These are phyloP conservation scores for Aspergillus ibericus DNA, from an alignment of 2,329 filamentous ascomycete species.

Conservation along the genomic window DNA sequence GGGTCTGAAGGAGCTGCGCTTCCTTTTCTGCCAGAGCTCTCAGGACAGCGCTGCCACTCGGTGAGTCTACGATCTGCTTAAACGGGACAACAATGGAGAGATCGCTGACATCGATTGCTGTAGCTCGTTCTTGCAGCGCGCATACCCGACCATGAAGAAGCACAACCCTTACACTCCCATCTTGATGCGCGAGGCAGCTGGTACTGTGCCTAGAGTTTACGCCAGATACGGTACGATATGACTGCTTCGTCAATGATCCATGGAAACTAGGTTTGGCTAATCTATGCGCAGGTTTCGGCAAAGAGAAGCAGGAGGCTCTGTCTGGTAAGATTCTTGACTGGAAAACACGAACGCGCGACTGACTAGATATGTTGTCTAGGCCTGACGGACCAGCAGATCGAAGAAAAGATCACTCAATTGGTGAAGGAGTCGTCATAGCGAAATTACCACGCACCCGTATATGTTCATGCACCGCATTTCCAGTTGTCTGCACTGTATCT, in stretches of 20 bases:
- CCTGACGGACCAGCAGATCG: conserved; percentile 69
- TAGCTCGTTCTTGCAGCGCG: conserved; percentile 84
- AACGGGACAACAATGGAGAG: no score
- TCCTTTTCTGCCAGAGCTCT: conserved; percentile 93
- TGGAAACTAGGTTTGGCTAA: conserved; percentile 15
- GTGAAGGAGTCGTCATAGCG: conserved; percentile 53
- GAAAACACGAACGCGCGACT: neutral
- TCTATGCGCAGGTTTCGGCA: conserved; percentile 58
- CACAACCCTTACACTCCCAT: conserved; percentile 94
- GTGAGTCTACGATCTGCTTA: conserved; percentile 52
- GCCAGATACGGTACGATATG: conserved; percentile 78
- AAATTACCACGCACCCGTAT: conserved; percentile 18
- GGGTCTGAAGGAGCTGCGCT: conserved; percentile 90
- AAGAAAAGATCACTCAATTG: conserved; percentile 64
- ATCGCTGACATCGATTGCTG: neutral
- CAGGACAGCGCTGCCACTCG: conserved; percentile 85
- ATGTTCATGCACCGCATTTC: conserved; percentile 28
- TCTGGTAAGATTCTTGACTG: conserved; percentile 48
- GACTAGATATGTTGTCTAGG: conserved; percentile 42
- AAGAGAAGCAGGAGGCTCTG: conserved; percentile 65
- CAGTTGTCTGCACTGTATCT: conserved; percentile 36
- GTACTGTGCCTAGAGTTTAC: conserved; percentile 81
- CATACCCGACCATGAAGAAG: conserved; percentile 99
- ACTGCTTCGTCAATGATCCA: neutral
- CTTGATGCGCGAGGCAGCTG: conserved; percentile 86